phyloP scores from a whole-genome alignment of 164 flowering plant species.

The Aristolochia contorta region DNA sequence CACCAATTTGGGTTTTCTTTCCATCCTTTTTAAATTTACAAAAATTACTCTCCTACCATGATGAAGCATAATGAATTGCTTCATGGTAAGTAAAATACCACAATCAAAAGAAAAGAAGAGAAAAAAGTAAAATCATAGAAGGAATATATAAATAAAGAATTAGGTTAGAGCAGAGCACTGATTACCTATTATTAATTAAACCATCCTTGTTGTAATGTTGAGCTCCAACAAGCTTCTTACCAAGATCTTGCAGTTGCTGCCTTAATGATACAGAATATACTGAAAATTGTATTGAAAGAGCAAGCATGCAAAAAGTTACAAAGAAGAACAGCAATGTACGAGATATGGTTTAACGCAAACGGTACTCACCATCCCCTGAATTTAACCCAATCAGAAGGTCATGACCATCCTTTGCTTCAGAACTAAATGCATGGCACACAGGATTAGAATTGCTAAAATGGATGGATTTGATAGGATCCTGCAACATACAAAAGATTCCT shows the following conservation, averaged over 20 bases:
- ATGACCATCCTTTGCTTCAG: slow-evolving; percentile 91
- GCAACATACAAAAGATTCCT: slow-evolving; percentile 10
- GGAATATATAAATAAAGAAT: neutral
- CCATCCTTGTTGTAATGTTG: slow-evolving; percentile 97
- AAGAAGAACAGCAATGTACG: neutral
- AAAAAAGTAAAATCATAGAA: neutral
- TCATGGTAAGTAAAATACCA: neutral
- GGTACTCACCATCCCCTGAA: slow-evolving; percentile 82
- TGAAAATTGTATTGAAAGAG: slow-evolving; percentile 19
- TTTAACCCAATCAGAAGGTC: slow-evolving; percentile 84
- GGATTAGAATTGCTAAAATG: slow-evolving; percentile 89
- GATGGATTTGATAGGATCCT: slow-evolving; percentile 93
- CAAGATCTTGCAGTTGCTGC: slow-evolving; percentile 89
- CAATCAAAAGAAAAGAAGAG: neutral
- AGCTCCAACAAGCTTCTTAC: slow-evolving; percentile 92
- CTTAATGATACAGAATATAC: slow-evolving; percentile 87
- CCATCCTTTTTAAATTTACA: too few relatives aligned
- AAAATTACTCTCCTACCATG: too few relatives aligned
- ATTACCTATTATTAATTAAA: slow-evolving; percentile 72
- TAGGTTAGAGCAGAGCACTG: neutral
- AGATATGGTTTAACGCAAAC: neutral
- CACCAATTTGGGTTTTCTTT: too few relatives aligned
- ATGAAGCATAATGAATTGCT: too few relatives aligned
- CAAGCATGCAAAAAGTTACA: neutral
- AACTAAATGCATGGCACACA: slow-evolving; percentile 86